Evolutionary conservation across 2,329 filamentous ascomycete species (phyloP), one percentile per base, ranked within the genome.

Genomic region (Monilinia laxa): DNA sequence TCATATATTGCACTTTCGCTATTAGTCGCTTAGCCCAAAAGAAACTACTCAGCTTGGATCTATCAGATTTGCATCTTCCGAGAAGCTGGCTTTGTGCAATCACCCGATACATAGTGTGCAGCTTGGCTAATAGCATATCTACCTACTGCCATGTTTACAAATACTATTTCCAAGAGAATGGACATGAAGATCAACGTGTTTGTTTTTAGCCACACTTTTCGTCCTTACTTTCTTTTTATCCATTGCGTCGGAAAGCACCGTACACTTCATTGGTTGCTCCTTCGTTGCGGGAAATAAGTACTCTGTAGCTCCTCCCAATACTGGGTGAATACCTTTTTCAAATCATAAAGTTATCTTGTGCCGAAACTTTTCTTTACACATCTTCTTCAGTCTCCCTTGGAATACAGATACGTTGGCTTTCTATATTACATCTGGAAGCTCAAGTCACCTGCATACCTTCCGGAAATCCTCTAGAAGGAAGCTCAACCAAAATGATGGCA

Each of bases 401-500:
- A 51, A 23, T 38, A 60, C 28, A 51, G 23, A 51, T 51, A 59
- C 28, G n/a, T 60, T 35, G 57, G 23, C 20, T 38, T 40, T 12
- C 9, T 42, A 31, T 31, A 25, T 45, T 38, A 25, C 28, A 49
- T 23, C 47, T 51, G 47, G n/a, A 51, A 23, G n/a, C n/a, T n/a
- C n/a, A n/a, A n/a, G 9, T 4, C 47, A 23, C n/a, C 45, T 38
- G 28, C 2, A 49, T 18, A 51, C 20, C 10, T 51, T 51, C 57
- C 10, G 10, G 20, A 25, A 18, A 18, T 20, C n/a, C 6, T 51
- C 45, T 49, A 25, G 57, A 60, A 51, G 12, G 57, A 60, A 51
- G 12, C 23, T 52, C 28, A 12, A 40, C 14, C 35, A 54, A 38
- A 53, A 65, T 65, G 64, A 25, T 70, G 66, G 52, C 63, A 31